phyloP scores from a whole-genome alignment of 495 filamentous ascomycete species.

The Sordaria brevicollis region DNA sequence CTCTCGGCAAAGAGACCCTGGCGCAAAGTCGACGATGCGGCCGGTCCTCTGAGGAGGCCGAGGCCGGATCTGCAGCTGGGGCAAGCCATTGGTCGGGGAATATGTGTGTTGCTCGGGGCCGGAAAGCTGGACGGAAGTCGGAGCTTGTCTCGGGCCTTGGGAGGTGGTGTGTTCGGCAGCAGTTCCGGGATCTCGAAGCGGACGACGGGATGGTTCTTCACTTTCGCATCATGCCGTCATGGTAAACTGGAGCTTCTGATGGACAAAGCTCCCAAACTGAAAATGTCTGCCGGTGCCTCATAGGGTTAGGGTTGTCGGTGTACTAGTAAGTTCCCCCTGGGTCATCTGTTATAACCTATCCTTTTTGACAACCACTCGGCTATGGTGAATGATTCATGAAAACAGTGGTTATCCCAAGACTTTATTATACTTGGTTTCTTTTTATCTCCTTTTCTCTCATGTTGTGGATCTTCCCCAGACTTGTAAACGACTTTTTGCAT shows the following conservation, averaged over 20 bases:
- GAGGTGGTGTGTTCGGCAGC: background rate
- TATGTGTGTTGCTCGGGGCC: background rate
- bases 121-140: background rate
- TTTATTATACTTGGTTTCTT: background rate
- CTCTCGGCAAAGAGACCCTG: constrained; percentile 1
- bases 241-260: background rate
- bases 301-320: constrained; percentile 16
- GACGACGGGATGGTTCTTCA: background rate
- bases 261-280: background rate
- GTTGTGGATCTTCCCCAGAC: background rate
- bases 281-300: background rate
- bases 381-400: too few relatives aligned
- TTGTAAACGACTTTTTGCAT: background rate
- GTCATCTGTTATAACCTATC: too few relatives aligned
- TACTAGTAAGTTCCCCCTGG: too few relatives aligned
- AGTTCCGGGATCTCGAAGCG: background rate
- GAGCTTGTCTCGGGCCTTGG: constrained; percentile 3
- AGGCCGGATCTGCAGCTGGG: constrained; percentile 15
- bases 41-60: constrained; percentile 7
- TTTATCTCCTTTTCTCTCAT: background rate
- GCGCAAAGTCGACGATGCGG: constrained; percentile 1
- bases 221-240: background rate
- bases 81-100: constrained; percentile 17
- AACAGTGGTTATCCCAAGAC: too few relatives aligned
- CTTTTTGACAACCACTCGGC: too few relatives aligned